Evolutionary conservation across 805 yeast genomes (phyloP).

Genomic region (Suhomyces sp.): DNA sequence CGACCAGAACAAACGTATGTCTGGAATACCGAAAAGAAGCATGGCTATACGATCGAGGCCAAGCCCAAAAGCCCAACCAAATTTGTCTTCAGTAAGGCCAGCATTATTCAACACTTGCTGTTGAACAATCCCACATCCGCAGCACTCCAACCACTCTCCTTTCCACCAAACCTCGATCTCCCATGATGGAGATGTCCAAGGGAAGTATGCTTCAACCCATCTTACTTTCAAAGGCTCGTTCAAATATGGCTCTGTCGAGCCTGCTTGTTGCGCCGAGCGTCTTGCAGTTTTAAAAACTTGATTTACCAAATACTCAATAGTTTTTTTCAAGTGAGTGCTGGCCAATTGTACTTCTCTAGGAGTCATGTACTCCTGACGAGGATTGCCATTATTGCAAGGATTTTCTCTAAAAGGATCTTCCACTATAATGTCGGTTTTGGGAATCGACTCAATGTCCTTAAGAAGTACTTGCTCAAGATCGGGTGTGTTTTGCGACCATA

Average conservation of each 20-base stretch:
- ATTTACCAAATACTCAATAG: conserved; percentile 78
- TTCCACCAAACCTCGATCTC: conserved; percentile 99
- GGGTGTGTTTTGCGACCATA: conserved; percentile 62
- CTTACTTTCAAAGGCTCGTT: conserved; percentile 78
- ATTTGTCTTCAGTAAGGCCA: conserved; percentile 54
- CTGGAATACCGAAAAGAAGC: conserved; percentile 93
- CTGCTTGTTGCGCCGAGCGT: conserved; percentile 57
- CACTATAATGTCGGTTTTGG: conserved; percentile 66
- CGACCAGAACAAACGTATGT: conserved; percentile 91
- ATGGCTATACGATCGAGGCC: conserved; percentile 95
- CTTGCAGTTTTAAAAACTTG: conserved; percentile 76
- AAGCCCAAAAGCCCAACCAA: conserved; percentile 98
- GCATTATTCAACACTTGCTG: conserved; percentile 74
- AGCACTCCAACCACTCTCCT: conserved; percentile 95
- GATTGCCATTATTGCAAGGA: conserved; percentile 60
- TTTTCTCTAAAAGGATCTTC: conserved; percentile 58
- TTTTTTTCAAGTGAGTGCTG: conserved; percentile 76
- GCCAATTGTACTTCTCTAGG: conserved; percentile 66
- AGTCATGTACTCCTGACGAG: conserved; percentile 77
- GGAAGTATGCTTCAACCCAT: conserved; percentile 95
- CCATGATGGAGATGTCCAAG: conserved; percentile 99
- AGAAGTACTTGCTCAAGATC: conserved; percentile 39
- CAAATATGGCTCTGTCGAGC: conserved; percentile 54
- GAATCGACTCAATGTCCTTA: conserved; percentile 61
- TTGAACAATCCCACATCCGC: conserved; percentile 91